Conservation (phyloP, 176 grass and related monocot genomes). For the Guadua angustifolia region DNA sequence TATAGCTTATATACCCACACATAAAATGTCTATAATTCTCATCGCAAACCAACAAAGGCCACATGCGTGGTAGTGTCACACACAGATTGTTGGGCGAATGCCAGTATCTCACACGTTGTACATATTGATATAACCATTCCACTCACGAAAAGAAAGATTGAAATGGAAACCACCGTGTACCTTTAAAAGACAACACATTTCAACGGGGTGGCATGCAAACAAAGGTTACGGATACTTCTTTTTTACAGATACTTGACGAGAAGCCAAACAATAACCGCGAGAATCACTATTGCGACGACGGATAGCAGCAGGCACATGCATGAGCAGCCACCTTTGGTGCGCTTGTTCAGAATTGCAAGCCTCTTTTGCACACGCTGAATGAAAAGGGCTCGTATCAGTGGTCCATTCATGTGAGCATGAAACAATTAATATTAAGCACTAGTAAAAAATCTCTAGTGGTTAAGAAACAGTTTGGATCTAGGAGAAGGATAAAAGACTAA, state of each 20-base stretch:
- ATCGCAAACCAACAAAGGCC: slow-evolving; percentile 23
- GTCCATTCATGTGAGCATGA: not conserved
- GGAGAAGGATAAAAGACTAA: not conserved
- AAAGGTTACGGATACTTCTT: not conserved
- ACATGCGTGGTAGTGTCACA: not conserved
- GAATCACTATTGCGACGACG: slow-evolving; percentile 68
- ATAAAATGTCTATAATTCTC: slow-evolving; percentile 9
- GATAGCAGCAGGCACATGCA: slow-evolving; percentile 79
- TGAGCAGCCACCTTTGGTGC: slow-evolving; percentile 85
- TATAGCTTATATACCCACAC: not conserved
- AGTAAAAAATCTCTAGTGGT: slow-evolving; percentile 2
- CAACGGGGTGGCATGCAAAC: not conserved
- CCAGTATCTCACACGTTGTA: not conserved
- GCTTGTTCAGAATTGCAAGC: slow-evolving; percentile 86
- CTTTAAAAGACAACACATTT: slow-evolving; percentile 46
- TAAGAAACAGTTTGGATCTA: not conserved
- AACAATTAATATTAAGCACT: not conserved
- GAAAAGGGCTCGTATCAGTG: slow-evolving; percentile 14
- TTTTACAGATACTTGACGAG: slow-evolving; percentile 86
- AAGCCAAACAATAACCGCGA: slow-evolving; percentile 74
- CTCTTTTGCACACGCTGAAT: slow-evolving; percentile 81
- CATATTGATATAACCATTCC: slow-evolving; percentile 30
- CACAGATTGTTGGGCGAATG: slow-evolving; percentile 25
- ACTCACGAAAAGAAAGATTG: slow-evolving; percentile 26
- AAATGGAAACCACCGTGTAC: slow-evolving; percentile 37